Conservation (phyloP, 768 basidiomycete genomes). For the Tubosaeta brunneosetosa region DNA sequence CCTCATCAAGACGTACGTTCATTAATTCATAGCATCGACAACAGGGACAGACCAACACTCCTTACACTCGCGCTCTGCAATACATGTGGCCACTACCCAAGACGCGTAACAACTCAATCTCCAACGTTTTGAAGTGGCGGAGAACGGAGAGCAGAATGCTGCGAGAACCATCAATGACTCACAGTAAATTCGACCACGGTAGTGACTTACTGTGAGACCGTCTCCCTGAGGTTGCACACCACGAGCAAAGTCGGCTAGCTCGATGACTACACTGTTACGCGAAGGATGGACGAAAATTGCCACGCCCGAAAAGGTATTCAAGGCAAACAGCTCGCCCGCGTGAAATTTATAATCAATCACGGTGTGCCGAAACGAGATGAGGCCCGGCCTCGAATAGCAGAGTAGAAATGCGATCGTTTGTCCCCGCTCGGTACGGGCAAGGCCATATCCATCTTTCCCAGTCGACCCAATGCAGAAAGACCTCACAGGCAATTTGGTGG, state of each 20-base stretch:
- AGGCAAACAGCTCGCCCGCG: neutral
- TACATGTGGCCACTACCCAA: neutral
- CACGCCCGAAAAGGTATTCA: neutral
- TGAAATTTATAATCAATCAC: neutral
- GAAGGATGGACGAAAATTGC: conserved; percentile 2
- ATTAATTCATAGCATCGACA: neutral
- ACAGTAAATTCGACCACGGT: neutral
- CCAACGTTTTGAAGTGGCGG: neutral
- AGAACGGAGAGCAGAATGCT: neutral
- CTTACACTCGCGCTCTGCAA: neutral
- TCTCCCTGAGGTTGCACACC: neutral
- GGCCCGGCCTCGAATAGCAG: neutral
- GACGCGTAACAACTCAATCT: neutral
- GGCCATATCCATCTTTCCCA: neutral
- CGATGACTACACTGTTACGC: neutral
- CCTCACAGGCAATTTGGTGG: neutral
- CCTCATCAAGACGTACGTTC: neutral
- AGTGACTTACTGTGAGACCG: neutral
- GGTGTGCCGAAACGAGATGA: neutral
- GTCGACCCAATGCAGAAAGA: neutral
- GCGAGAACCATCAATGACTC: neutral
- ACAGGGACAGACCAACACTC: neutral
- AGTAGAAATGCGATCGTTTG: neutral
- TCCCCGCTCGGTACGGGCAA: neutral
- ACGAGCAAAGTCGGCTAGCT: neutral